Percentiles rank a stretch among this genome's conserved stretches.
phyloP scores from a whole-genome alignment of 2,329 filamentous ascomycete species.

The Pseudogymnoascus sp. region DNA sequence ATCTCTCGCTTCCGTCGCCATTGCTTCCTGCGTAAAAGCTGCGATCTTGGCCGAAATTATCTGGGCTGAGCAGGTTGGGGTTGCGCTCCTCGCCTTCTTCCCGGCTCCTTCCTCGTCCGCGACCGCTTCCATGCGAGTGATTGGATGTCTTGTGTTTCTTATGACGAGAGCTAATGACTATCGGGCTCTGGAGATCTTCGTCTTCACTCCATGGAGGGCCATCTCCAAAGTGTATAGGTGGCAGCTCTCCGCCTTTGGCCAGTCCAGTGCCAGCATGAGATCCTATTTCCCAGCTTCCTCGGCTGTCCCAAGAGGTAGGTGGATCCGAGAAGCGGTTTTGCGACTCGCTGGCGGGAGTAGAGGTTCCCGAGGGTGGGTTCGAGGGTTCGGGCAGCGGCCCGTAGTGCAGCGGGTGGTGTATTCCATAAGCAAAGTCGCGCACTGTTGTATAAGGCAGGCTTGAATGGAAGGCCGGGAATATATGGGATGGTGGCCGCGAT shows the following conservation, averaged over 20 bases:
- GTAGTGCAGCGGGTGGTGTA: constrained; percentile 81
- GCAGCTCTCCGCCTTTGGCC: constrained; percentile 61
- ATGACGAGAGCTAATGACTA: constrained; percentile 75
- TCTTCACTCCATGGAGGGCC: constrained; percentile 93
- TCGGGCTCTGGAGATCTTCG: constrained; percentile 84
- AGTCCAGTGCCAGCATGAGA: constrained; percentile 37
- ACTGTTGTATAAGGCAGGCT: constrained; percentile 83
- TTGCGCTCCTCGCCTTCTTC: constrained; percentile 37
- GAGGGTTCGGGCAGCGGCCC: constrained; percentile 74
- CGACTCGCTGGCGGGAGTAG: constrained; percentile 76
- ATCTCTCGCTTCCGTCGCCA: constrained; percentile 65
- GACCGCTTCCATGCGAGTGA: constrained; percentile 35
- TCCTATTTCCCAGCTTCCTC: constrained; percentile 49
- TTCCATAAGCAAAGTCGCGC: constrained; percentile 89
- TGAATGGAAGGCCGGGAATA: constrained; percentile 77
- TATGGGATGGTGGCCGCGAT: constrained; percentile 73
- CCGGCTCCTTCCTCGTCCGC: constrained; percentile 38
- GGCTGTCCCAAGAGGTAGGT: constrained; percentile 66
- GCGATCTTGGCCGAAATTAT: constrained; percentile 51
- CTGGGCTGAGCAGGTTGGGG: constrained; percentile 38
- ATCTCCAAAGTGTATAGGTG: constrained; percentile 76
- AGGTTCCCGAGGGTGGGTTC: constrained; percentile 64
- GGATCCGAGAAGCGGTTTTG: constrained; percentile 68
- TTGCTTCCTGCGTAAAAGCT: constrained; percentile 61
- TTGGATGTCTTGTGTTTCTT: constrained; percentile 74